Conservation (phyloP, 257 asterid species). For the Cinchona pubescens region DNA sequence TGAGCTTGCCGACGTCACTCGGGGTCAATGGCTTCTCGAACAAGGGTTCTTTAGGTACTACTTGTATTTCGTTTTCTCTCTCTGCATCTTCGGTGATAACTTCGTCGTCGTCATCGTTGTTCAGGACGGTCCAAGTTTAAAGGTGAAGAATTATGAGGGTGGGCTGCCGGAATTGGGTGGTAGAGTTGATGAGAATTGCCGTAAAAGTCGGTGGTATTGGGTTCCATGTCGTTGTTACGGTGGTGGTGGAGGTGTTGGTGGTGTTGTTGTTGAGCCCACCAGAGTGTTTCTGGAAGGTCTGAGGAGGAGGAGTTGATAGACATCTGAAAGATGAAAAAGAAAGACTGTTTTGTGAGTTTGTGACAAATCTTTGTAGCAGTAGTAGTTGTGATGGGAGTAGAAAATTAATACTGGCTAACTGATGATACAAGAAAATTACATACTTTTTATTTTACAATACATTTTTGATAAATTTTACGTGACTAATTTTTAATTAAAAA, state of each 20-base stretch:
- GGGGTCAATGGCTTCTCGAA: conserved; percentile 93
- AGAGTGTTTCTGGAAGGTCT: conserved; percentile 41
- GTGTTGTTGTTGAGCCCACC: conserved; percentile 45
- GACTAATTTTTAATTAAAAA: no score
- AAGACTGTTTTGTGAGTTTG: background rate
- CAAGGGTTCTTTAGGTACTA: conserved; percentile 45
- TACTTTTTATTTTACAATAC: no score
- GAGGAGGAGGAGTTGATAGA: conserved; percentile 62
- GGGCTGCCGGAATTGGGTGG: conserved; percentile 8
- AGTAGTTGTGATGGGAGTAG: background rate
- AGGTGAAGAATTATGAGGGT: conserved; percentile 15
- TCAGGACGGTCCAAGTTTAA: conserved; percentile 56
- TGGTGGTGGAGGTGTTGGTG: conserved; percentile 25
- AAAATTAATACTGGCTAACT: background rate
- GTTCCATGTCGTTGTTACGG: conserved; percentile 26
- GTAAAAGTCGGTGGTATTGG: conserved; percentile 17
- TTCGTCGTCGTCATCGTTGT: conserved; percentile 45
- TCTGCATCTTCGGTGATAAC: conserved; percentile 8
- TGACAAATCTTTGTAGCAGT: conserved; percentile 7
- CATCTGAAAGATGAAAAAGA: conserved; percentile 30
- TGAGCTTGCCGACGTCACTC: conserved; percentile 92
- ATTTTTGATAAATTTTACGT: no score
- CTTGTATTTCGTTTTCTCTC: background rate
- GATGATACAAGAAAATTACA: no score
- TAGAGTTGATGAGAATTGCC: conserved; percentile 12